These are phyloP conservation scores for Xylaria sp. DNA, from an alignment of 495 filamentous ascomycete genomes.

Conservation along the genomic window DNA sequence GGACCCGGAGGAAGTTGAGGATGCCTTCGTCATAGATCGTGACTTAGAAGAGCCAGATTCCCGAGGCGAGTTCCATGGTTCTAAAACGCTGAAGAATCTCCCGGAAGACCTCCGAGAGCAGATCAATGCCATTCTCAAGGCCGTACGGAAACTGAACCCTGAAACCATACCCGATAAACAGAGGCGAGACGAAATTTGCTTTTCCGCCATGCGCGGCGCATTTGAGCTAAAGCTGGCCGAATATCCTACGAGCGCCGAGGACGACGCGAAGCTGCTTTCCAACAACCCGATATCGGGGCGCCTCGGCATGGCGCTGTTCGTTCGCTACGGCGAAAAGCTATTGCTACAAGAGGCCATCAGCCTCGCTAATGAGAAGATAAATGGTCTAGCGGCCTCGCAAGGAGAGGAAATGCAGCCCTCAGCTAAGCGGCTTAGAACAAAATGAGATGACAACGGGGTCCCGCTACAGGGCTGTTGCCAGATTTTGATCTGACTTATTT, in stretches of 20 bases:
- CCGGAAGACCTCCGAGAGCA: slow-evolving; percentile 48
- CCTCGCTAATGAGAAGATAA: slow-evolving; percentile 41
- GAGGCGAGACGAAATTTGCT: slow-evolving; percentile 46
- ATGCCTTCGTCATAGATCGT: slow-evolving; percentile 54
- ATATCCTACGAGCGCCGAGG: slow-evolving; percentile 68
- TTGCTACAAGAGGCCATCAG: slow-evolving; percentile 62
- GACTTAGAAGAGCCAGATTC: slow-evolving; percentile 49
- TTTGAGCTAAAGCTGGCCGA: slow-evolving; percentile 53
- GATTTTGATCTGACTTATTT: neutral
- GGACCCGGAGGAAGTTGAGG: slow-evolving; percentile 50
- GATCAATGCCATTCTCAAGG: slow-evolving; percentile 51
- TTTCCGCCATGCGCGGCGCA: slow-evolving; percentile 48
- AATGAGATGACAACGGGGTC: slow-evolving; percentile 23
- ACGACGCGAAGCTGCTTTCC: slow-evolving; percentile 65
- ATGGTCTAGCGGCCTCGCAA: slow-evolving; percentile 41
- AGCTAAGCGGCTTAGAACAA: slow-evolving; percentile 50
- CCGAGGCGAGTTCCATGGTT: slow-evolving; percentile 38
- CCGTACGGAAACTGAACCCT: slow-evolving; percentile 46
- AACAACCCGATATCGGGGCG: slow-evolving; percentile 46
- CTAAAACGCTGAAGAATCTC: slow-evolving; percentile 42
- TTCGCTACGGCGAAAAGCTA: slow-evolving; percentile 82
- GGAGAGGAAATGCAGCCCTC: slow-evolving; percentile 45
- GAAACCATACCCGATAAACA: slow-evolving; percentile 48
- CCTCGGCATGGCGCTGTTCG: slow-evolving; percentile 72
- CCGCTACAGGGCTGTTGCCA: neutral